Percentiles rank a stretch among this genome's conserved stretches.
These are phyloP conservation scores for Clonostachys solani DNA, from an alignment of 2,329 filamentous ascomycete species.

Conservation along the genomic window DNA sequence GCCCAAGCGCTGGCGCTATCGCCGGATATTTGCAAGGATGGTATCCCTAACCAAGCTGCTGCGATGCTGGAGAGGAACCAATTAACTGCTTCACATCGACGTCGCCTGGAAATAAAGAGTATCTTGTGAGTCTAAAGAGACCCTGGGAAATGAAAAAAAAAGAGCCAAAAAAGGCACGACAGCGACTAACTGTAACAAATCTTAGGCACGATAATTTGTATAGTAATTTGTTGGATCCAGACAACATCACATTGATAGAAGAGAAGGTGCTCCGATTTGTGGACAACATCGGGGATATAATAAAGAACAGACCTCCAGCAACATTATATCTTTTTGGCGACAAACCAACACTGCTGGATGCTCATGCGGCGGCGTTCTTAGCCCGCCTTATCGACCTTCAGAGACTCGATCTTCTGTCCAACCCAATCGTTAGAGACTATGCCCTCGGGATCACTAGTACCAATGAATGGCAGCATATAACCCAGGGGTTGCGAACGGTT, in stretches of 20 bases:
- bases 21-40: slow-evolving; percentile 13
- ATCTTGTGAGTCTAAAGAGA: slow-evolving; percentile 16
- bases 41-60: slow-evolving; percentile 18
- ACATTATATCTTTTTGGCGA: slow-evolving; percentile 17
- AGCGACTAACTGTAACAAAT: background rate
- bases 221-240: slow-evolving; percentile 12
- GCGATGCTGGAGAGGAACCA: slow-evolving; percentile 17
- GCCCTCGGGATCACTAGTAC: slow-evolving; percentile 10
- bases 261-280: slow-evolving; percentile 12
- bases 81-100: slow-evolving; percentile 16
- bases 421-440: slow-evolving; percentile 10
- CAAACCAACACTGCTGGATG: slow-evolving; percentile 20
- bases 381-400: slow-evolving; percentile 15
- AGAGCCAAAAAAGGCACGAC: background rate
- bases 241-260: slow-evolving; percentile 14
- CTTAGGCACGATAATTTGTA: slow-evolving; percentile 17
- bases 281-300: slow-evolving; percentile 8
- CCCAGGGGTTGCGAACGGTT: slow-evolving; percentile 15
- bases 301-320: slow-evolving; percentile 1
- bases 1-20: slow-evolving; percentile 13
- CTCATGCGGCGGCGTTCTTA: slow-evolving; percentile 13
- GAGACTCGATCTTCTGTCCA: slow-evolving; percentile 13
- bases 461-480: slow-evolving; percentile 16
- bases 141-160: background rate
- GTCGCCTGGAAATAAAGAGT: slow-evolving; percentile 21